Evolutionary conservation across 2,329 filamentous ascomycete genomes (phyloP).

Genomic region (Phyllachora maydis): DNA sequence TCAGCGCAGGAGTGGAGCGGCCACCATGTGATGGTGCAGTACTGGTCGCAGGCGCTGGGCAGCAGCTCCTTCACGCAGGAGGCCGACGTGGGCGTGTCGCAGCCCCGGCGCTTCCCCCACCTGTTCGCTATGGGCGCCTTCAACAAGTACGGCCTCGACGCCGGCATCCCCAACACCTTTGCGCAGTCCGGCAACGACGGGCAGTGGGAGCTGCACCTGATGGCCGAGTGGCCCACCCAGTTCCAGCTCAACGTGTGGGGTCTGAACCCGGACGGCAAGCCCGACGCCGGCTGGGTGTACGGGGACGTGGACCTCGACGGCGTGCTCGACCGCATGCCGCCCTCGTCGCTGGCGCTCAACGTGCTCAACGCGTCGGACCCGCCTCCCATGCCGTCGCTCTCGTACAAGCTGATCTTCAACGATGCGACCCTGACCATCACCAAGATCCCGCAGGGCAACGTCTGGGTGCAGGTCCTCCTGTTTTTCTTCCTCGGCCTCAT

Average conservation of each 20-base stretch:
- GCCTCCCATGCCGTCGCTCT: constrained; percentile 30
- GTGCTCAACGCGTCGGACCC: constrained; percentile 36
- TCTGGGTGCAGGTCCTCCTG: constrained; percentile 28
- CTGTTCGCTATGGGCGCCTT: constrained; percentile 39
- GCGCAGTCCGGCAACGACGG: constrained; percentile 22
- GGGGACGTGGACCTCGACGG: constrained; percentile 41
- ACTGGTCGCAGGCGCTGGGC: constrained; percentile 36
- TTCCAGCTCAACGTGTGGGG: constrained; percentile 48
- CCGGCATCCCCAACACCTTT: constrained; percentile 32
- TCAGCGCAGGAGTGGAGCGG: constrained; percentile 35
- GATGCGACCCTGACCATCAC: constrained; percentile 30
- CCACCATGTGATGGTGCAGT: constrained; percentile 41
- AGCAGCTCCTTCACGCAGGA: constrained; percentile 40
- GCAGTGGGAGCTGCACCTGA: constrained; percentile 36
- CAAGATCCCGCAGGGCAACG: constrained; percentile 29
- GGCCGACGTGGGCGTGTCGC: constrained; percentile 23
- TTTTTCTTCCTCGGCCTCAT: constrained; percentile 31
- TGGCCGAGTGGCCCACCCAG: constrained; percentile 40
- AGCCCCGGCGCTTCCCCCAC: constrained; percentile 34
- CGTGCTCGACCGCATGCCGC: constrained; percentile 39
- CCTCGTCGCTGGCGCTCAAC: constrained; percentile 30
- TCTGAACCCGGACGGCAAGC: constrained; percentile 39
- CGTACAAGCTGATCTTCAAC: constrained; percentile 31
- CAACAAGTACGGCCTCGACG: constrained; percentile 44
- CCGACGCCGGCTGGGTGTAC: constrained; percentile 35